These are phyloP conservation scores for Monosporascus sp. DNA, from an alignment of 2,329 filamentous ascomycete genomes.

Conservation along the genomic window DNA sequence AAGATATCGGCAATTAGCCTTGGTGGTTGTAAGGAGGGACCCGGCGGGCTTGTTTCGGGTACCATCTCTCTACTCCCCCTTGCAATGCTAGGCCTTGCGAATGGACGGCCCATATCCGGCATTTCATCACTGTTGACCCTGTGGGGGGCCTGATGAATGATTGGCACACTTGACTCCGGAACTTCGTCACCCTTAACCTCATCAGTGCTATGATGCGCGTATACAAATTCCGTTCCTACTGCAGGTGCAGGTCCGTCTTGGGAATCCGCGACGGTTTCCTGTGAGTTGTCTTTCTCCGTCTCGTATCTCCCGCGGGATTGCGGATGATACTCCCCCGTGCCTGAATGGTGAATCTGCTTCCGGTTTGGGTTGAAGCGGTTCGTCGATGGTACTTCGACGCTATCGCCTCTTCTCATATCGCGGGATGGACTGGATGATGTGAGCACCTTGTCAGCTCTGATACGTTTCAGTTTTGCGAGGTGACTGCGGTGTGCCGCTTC, in stretches of 20 bases:
- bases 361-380: conserved; percentile 14
- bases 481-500: conserved; percentile 18
- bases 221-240: conserved; percentile 1
- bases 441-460: conserved; percentile 21
- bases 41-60: conserved; percentile 26
- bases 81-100: background rate
- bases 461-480: conserved; percentile 18
- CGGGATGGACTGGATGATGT: conserved; percentile 18
- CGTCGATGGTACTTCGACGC: conserved; percentile 27
- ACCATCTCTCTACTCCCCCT: conserved; percentile 20
- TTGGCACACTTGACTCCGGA: conserved; percentile 4
- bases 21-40: conserved; percentile 15
- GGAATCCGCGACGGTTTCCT: conserved; percentile 27
- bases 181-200: conserved; percentile 2
- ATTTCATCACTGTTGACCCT: background rate
- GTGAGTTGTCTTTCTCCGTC: conserved; percentile 17
- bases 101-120: background rate
- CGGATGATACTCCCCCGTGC: conserved; percentile 9
- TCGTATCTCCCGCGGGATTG: conserved; percentile 11
- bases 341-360: background rate
- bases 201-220: background rate
- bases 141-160: conserved; percentile 5
- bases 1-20: conserved; percentile 16
- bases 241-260: conserved; percentile 16
- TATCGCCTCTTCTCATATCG: conserved; percentile 11